Base-by-base conservation (phyloP, 2,329 filamentous ascomycete genomes). In the Phialocephala subalpina region DNA sequence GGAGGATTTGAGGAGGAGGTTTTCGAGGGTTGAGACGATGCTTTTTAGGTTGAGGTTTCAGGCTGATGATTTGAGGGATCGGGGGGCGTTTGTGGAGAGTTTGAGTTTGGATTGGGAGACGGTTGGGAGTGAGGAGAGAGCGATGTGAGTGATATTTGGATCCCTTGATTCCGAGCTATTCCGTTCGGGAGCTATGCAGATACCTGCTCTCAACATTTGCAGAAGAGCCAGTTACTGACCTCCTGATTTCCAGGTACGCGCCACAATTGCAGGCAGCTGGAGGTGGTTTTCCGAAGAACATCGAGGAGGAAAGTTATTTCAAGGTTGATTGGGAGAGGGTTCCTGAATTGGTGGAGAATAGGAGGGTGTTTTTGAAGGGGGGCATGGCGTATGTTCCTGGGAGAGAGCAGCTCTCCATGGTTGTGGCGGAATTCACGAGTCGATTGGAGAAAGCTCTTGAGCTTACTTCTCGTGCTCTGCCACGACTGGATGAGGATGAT, bases 281-380 rank as follows among this genome's bases (percentile, higher is more conserved):
- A 18, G 76, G 76, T n/a, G 69, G 74, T 12, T 74, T 62, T 53
- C 68, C 68, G 57, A 82, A 80, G 70, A 82, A 78, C 66, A 79
- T 83, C 6, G 93, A 97, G 18, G 93, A 97, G 49, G 93, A 96
- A 73, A 89, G 83, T 29, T 99, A 93, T 91, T 97, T 97, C 84
- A 98, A 97, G 81, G 93, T 98, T 0, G 93, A 97, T 74, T 99
- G 95, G 94, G 92, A 94, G 77, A 87, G 90, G 38, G 96, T 99
- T 0, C 93, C 95, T 0, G 95, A 98, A 67, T 81, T 99, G 42
- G 90, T 99, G 0, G 94, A 97, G 79, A 81, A 86, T 58, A 85
- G 95, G 59, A 86, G 87, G 60, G 92, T 97, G 1, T 89, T 96
- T 63, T 70, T 98, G 70, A 90, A 86, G 72, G 88, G 81, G 33